phyloP scores from a whole-genome alignment of 2,329 filamentous ascomycete genomes.

The Hymenoscyphus fructigenus region DNA sequence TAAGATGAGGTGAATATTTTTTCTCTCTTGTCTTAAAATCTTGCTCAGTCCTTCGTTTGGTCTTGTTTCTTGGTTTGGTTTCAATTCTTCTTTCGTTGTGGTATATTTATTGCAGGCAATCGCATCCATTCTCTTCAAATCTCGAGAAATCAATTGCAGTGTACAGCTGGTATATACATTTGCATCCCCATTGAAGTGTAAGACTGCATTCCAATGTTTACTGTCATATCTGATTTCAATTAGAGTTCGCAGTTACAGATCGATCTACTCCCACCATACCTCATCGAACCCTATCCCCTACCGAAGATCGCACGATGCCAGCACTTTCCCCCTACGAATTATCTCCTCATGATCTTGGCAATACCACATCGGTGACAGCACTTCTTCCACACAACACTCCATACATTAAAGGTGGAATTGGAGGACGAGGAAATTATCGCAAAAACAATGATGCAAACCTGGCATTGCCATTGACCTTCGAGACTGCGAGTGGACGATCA shows the following conservation, averaged over 20 bases:
- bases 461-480: conserved; percentile 1
- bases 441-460: neutral
- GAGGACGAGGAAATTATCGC: conserved; percentile 7
- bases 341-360: conserved; percentile 1
- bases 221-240: neutral
- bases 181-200: neutral
- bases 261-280: neutral
- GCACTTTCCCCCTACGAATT: neutral
- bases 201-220: neutral
- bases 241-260: neutral
- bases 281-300: neutral
- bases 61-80: neutral
- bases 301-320: neutral
- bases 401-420: conserved; percentile 4
- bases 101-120: neutral
- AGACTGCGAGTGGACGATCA: conserved; percentile 6
- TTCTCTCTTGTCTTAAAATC: no score
- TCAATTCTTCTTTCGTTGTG: neutral
- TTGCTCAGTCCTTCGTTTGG: neutral
- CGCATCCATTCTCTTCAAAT: neutral
- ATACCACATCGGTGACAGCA: neutral
- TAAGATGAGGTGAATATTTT: no score
- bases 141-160: neutral
- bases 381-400: conserved; percentile 2
- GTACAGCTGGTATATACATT: neutral